These are phyloP conservation scores for Botrytis elliptica DNA, from an alignment of 2,329 filamentous ascomycete species.

Conservation along the genomic window DNA sequence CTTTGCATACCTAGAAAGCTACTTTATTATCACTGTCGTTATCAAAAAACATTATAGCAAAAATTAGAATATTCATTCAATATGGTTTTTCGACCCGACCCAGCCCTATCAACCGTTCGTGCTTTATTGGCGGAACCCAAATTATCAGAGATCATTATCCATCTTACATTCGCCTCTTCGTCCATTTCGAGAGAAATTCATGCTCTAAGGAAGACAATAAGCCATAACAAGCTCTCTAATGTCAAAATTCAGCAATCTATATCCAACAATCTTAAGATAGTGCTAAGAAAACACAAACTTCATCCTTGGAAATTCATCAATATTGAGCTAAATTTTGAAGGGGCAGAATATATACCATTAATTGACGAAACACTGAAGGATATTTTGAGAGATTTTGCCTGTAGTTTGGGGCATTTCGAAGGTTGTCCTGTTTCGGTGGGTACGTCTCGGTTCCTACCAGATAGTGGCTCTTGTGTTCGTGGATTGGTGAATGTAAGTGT, in stretches of 20 bases:
- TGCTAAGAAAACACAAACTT: background rate
- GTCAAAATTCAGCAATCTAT: background rate
- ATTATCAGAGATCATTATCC: conserved; percentile 1
- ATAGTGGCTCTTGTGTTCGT: background rate
- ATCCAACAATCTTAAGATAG: background rate
- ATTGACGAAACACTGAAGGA: background rate
- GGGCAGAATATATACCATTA: background rate
- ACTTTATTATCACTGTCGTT: background rate
- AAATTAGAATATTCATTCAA: background rate
- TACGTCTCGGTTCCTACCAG: background rate
- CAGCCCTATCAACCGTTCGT: background rate
- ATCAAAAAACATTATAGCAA: background rate
- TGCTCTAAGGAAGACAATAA: background rate
- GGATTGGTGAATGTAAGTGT: background rate
- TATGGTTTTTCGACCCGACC: background rate
- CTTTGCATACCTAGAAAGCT: background rate
- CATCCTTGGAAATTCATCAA: conserved; percentile 12
- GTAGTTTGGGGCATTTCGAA: background rate
- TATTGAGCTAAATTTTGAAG: background rate
- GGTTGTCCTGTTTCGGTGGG: background rate
- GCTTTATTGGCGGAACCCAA: background rate
- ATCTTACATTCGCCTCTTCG: background rate
- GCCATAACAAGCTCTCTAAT: background rate
- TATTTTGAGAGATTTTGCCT: background rate
- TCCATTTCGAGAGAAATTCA: background rate